These are phyloP conservation scores for Echria macrotheca DNA, from an alignment of 495 filamentous ascomycete species.

Conservation along the genomic window DNA sequence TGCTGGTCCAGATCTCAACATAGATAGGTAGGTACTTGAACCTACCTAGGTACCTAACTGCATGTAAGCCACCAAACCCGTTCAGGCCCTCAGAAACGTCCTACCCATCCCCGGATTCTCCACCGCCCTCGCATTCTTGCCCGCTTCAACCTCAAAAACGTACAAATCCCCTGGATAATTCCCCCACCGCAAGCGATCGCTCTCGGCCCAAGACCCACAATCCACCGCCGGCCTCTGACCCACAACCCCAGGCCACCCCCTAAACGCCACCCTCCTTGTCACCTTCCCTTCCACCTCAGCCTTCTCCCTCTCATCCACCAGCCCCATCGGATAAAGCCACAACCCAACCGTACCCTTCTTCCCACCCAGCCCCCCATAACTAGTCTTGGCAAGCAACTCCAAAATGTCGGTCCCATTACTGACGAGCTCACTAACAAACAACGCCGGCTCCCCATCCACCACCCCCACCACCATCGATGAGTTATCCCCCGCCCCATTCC, in stretches of 20 bases:
- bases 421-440: slow-evolving; percentile 5
- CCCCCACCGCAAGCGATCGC: slow-evolving; percentile 8
- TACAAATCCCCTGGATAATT: slow-evolving; percentile 12
- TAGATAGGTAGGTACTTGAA: no score
- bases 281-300: neutral
- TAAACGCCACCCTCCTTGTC: slow-evolving; percentile 4
- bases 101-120: slow-evolving; percentile 8
- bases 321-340: slow-evolving; percentile 9
- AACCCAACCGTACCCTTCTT: slow-evolving; percentile 4
- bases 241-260: slow-evolving; percentile 8
- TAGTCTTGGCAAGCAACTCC: neutral
- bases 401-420: slow-evolving; percentile 3
- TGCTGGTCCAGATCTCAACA: no score
- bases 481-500: neutral
- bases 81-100: slow-evolving; percentile 4
- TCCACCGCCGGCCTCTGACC: slow-evolving; percentile 1
- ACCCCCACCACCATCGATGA: slow-evolving; percentile 1
- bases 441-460: neutral
- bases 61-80: no score
- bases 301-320: neutral
- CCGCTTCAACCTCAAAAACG: slow-evolving; percentile 5
- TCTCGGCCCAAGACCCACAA: slow-evolving; percentile 9
- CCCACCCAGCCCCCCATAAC: neutral
- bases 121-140: slow-evolving; percentile 2
- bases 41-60: no score